Evolutionary conservation across 441 rosid genomes (phyloP).

Genomic region (Brassica balearica): DNA sequence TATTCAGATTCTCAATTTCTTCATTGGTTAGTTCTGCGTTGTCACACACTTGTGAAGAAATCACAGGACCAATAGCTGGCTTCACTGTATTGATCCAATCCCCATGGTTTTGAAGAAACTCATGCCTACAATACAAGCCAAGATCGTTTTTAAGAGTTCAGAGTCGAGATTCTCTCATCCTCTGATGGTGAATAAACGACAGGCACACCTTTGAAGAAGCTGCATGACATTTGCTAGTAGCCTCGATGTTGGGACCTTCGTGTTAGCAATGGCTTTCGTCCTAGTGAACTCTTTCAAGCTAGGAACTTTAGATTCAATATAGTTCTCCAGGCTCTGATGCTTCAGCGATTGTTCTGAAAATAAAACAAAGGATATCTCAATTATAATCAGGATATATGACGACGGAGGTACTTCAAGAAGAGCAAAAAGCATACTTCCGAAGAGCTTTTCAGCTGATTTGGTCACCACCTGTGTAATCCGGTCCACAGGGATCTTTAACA

Average conservation of each 20-base stretch:
- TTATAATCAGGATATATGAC: slow-evolving; percentile 22
- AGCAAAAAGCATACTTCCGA: slow-evolving; percentile 76
- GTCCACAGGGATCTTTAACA: slow-evolving; percentile 71
- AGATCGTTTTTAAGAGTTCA: slow-evolving; percentile 19
- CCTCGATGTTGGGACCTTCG: slow-evolving; percentile 53
- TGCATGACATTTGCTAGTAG: slow-evolving; percentile 68
- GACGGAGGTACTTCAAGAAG: slow-evolving; percentile 5
- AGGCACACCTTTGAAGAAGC: slow-evolving; percentile 69
- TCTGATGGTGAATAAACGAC: slow-evolving; percentile 32
- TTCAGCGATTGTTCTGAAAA: slow-evolving; percentile 78
- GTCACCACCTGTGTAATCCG: slow-evolving; percentile 72
- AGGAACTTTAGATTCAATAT: slow-evolving; percentile 74
- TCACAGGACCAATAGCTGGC: slow-evolving; percentile 68
- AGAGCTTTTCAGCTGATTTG: slow-evolving; percentile 83
- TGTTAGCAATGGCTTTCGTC: slow-evolving; percentile 56
- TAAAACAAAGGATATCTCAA: slow-evolving; percentile 19
- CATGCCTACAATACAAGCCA: slow-evolving; percentile 61
- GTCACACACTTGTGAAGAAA: slow-evolving; percentile 60
- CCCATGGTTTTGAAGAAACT: slow-evolving; percentile 67
- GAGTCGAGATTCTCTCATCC: slow-evolving; percentile 15
- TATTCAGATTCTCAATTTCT: slow-evolving; percentile 71
- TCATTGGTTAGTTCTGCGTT: slow-evolving; percentile 49
- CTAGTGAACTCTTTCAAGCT: slow-evolving; percentile 75
- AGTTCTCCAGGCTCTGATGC: slow-evolving; percentile 73
- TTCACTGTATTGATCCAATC: slow-evolving; percentile 78